A percentile compares a stretch with the other conserved stretches of the same genome.
These are phyloP conservation scores for Moesziomyces globuligerus DNA, from an alignment of 1,284 basidiomycete genomes.

Conservation along the genomic window DNA sequence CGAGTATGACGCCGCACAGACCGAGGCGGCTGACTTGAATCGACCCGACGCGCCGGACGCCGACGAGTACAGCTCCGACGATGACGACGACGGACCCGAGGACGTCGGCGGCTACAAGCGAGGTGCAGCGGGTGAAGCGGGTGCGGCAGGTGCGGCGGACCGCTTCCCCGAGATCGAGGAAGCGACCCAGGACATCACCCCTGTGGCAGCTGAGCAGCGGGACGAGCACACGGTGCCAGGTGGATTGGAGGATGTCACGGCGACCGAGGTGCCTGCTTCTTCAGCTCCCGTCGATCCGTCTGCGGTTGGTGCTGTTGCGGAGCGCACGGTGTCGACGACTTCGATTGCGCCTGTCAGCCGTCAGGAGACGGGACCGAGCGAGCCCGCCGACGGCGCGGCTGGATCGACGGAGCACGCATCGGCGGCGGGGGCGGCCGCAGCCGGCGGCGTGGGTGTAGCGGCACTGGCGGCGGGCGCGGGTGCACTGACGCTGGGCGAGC, in stretches of 20 bases:
- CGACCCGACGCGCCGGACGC: constrained; percentile 50
- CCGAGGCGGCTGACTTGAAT: constrained; percentile 28
- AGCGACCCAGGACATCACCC: background rate
- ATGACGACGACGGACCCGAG: constrained; percentile 59
- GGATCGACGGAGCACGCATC: constrained; percentile 4
- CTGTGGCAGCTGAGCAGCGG: constrained; percentile 1
- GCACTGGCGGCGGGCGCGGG: constrained; percentile 35
- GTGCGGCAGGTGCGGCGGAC: constrained; percentile 28
- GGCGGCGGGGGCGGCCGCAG: constrained; percentile 29
- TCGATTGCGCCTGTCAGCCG: constrained; percentile 44
- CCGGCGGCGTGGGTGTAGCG: constrained; percentile 27
- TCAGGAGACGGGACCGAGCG: constrained; percentile 21
- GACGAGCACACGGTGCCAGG: constrained; percentile 30
- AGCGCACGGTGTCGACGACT: constrained; percentile 32
- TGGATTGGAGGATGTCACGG: constrained; percentile 33
- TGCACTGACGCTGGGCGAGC: constrained; percentile 35
- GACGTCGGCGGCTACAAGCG: constrained; percentile 50
- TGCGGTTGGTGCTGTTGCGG: constrained; percentile 32
- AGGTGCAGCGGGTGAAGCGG: too few species aligned
- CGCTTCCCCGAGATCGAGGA: constrained; percentile 35
- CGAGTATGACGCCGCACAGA: constrained; percentile 6
- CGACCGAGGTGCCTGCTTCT: constrained; percentile 7
- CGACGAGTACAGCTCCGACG: constrained; percentile 52
- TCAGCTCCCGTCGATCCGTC: constrained; percentile 35
- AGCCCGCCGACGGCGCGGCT: constrained; percentile 5